phyloP scores from a whole-genome alignment of 2,329 filamentous ascomycete genomes.

The Cladobotryum mycophilum region DNA sequence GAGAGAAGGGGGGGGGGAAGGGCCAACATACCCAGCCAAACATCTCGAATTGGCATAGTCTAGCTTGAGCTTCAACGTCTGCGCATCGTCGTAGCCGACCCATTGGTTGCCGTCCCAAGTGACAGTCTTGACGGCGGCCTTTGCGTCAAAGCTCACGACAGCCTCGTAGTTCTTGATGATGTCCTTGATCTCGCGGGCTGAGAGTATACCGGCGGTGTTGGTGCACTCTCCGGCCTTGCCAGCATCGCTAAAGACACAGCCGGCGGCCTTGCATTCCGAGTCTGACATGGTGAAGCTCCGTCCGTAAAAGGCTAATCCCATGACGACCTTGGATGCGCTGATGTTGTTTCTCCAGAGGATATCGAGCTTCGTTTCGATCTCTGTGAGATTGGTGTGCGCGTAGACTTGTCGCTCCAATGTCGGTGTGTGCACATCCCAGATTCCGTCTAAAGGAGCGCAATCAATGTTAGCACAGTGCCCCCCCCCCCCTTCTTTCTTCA shows the following conservation, averaged over 20 bases:
- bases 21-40: background rate
- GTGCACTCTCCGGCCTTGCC: slow-evolving; percentile 24
- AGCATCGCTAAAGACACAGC: slow-evolving; percentile 24
- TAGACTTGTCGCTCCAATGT: slow-evolving; percentile 24
- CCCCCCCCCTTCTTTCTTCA: too few species aligned
- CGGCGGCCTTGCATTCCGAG: slow-evolving; percentile 20
- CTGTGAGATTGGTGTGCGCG: slow-evolving; percentile 42
- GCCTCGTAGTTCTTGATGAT: slow-evolving; percentile 19
- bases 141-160: slow-evolving; percentile 17
- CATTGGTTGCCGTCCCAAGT: slow-evolving; percentile 30
- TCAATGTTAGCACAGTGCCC: background rate
- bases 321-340: slow-evolving; percentile 31
- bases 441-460: slow-evolving; percentile 22
- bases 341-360: slow-evolving; percentile 44
- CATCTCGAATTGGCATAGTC: slow-evolving; percentile 21
- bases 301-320: slow-evolving; percentile 44
- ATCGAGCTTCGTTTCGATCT: slow-evolving; percentile 36
- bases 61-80: slow-evolving; percentile 28
- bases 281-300: slow-evolving; percentile 24
- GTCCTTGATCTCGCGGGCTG: slow-evolving; percentile 26
- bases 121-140: slow-evolving; percentile 26
- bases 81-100: slow-evolving; percentile 31
- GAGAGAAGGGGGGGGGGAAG: too few species aligned
- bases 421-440: slow-evolving; percentile 27
- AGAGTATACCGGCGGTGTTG: slow-evolving; percentile 22